phyloP scores from a whole-genome alignment of 2,329 filamentous ascomycete species.

The Amauroascus niger region DNA sequence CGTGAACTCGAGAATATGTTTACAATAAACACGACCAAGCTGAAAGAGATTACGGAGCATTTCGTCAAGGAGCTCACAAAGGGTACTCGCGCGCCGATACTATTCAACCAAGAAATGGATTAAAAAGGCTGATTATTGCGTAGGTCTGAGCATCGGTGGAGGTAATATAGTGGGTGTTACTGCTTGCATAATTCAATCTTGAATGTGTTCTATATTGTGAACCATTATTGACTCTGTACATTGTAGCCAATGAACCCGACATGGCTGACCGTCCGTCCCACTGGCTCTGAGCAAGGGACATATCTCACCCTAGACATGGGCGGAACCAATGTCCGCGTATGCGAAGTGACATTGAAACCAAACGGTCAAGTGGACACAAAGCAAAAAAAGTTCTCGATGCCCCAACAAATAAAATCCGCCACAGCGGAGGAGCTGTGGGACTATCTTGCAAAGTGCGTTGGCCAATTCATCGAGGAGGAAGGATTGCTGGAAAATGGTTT shows the following conservation, averaged over 20 bases:
- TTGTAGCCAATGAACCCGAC: conserved; percentile 92
- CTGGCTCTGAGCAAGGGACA: conserved; percentile 76
- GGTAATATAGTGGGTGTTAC: conserved; percentile 72
- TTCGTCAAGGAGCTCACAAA: conserved; percentile 83
- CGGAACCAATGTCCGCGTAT: conserved; percentile 88
- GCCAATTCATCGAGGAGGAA: conserved; percentile 81
- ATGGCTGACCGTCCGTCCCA: conserved; percentile 85
- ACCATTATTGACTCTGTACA: conserved; percentile 6
- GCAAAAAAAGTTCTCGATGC: conserved; percentile 92
- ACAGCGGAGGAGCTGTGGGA: conserved; percentile 81
- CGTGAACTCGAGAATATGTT: conserved; percentile 74
- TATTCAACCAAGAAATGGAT: conserved; percentile 3
- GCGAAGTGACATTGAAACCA: conserved; percentile 73
- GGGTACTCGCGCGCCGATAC: conserved; percentile 43
- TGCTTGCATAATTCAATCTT: not conserved
- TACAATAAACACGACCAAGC: conserved; percentile 63
- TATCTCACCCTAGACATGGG: conserved; percentile 91
- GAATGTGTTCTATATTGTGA: not conserved
- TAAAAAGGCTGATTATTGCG: not conserved
- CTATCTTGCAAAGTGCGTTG: conserved; percentile 84
- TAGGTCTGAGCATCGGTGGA: conserved; percentile 74
- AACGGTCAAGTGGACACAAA: conserved; percentile 89
- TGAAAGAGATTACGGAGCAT: conserved; percentile 83
- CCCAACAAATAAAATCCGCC: conserved; percentile 80
- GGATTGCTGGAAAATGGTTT: conserved; percentile 44